These are phyloP conservation scores for Penicillium sp. DNA, from an alignment of 2,329 filamentous ascomycete species.

Conservation along the genomic window DNA sequence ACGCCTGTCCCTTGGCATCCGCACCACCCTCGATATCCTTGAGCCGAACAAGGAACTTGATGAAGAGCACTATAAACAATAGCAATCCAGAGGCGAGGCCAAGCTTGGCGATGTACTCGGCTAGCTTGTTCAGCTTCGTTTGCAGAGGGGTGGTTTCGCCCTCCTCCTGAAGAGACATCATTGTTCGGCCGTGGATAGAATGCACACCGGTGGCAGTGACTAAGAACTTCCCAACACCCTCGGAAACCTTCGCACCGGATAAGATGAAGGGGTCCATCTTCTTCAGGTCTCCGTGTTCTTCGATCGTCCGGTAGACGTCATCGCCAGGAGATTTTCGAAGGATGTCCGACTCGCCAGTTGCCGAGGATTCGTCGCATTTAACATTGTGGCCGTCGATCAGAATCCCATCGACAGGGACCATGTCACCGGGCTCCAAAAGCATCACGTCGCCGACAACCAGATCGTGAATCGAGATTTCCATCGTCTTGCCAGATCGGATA, in stretches of 20 bases:
- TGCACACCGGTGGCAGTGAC: slow-evolving; percentile 70
- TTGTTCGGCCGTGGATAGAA: slow-evolving; percentile 70
- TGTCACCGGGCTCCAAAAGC: slow-evolving; percentile 67
- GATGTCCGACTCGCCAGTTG: slow-evolving; percentile 70
- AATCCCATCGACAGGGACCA: slow-evolving; percentile 68
- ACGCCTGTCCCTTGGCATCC: slow-evolving; percentile 54
- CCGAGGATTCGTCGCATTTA: slow-evolving; percentile 69
- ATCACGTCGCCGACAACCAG: slow-evolving; percentile 70
- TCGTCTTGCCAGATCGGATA: slow-evolving; percentile 66
- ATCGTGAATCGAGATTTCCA: slow-evolving; percentile 66
- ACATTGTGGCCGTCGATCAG: slow-evolving; percentile 62
- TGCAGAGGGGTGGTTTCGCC: slow-evolving; percentile 74
- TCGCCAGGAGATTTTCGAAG: slow-evolving; percentile 63
- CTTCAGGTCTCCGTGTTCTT: slow-evolving; percentile 55
- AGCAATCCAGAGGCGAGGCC: slow-evolving; percentile 67
- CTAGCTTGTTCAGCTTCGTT: slow-evolving; percentile 69
- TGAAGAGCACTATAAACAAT: slow-evolving; percentile 73
- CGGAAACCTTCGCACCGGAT: slow-evolving; percentile 71
- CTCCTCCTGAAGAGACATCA: slow-evolving; percentile 73
- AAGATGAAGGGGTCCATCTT: slow-evolving; percentile 77
- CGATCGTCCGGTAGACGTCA: slow-evolving; percentile 61
- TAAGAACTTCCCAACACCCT: slow-evolving; percentile 70
- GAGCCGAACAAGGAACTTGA: slow-evolving; percentile 67
- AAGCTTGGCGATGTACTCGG: slow-evolving; percentile 74
- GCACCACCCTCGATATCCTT: slow-evolving; percentile 45